Evolutionary conservation across 768 basidiomycete genomes (phyloP).

Genomic region (Leccinum subtestaceum): DNA sequence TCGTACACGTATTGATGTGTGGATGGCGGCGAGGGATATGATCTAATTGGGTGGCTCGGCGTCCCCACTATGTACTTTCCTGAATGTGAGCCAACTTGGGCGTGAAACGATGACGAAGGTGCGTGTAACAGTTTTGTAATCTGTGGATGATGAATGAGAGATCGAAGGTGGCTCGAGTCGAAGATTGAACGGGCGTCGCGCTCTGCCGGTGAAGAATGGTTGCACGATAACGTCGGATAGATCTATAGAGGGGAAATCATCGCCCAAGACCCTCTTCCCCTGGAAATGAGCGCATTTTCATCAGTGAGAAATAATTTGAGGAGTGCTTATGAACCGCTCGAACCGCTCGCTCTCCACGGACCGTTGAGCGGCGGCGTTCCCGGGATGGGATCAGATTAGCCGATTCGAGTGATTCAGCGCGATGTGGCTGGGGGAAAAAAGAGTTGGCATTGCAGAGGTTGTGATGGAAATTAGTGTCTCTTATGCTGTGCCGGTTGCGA

Average conservation of each 20-base stretch:
- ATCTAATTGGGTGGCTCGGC: neutral
- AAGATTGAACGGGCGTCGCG: slow-evolving; percentile 17
- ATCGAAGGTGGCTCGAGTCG: slow-evolving; percentile 3
- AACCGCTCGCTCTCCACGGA: neutral
- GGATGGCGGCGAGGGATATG: neutral
- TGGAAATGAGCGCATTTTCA: slow-evolving; percentile 3
- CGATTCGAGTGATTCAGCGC: neutral
- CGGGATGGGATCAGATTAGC: neutral
- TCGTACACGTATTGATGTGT: slow-evolving; percentile 13
- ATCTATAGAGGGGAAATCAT: slow-evolving; percentile 13
- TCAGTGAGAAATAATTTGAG: neutral
- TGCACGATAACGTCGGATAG: slow-evolving; percentile 24
- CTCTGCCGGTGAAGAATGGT: slow-evolving; percentile 3
- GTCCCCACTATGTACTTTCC: neutral
- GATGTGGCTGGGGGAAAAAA: neutral
- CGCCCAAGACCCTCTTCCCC: neutral
- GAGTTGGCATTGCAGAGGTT: no score
- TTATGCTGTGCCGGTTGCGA: neutral
- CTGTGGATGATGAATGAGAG: slow-evolving; percentile 1
- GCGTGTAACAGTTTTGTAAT: slow-evolving; percentile 2
- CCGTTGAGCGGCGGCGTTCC: neutral
- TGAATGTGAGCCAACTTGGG: neutral
- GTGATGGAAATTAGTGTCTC: neutral
- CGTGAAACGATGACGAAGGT: slow-evolving; percentile 4
- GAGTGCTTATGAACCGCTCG: neutral